Percentiles rank a stretch among this genome's conserved stretches.
phyloP scores from a whole-genome alignment of 768 basidiomycete genomes.

The Chalciporus pseudorubinellus region DNA sequence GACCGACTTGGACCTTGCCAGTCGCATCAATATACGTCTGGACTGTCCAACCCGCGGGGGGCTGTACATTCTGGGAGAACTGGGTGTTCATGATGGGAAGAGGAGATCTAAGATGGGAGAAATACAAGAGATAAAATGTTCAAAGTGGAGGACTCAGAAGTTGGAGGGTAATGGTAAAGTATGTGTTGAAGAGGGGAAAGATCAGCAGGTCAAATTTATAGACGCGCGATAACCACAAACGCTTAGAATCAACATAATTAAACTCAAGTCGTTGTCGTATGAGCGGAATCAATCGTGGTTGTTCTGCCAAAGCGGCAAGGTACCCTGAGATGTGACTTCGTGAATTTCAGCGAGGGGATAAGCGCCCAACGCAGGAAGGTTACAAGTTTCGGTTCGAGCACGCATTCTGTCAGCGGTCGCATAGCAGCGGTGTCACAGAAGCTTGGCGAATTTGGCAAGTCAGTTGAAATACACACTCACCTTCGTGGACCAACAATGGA shows the following conservation, averaged over 20 bases:
- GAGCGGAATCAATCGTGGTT: background rate
- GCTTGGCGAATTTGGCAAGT: background rate
- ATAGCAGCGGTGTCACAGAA: conserved; percentile 1
- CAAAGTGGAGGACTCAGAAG: background rate
- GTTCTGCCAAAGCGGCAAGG: background rate
- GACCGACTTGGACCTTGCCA: background rate
- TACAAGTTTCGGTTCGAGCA: background rate
- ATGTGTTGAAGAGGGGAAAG: background rate
- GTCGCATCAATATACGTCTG: background rate
- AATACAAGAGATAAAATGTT: background rate
- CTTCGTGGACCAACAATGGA: conserved; percentile 6
- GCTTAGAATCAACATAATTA: conserved; percentile 1
- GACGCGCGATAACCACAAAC: background rate
- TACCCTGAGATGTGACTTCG: background rate
- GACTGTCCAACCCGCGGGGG: background rate
- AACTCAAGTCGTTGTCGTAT: background rate
- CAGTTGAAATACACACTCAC: conserved; percentile 1
- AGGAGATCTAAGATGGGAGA: background rate
- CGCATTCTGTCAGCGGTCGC: background rate
- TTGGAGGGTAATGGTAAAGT: background rate
- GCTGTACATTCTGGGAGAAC: background rate
- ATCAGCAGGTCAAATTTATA: background rate
- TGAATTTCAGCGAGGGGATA: background rate
- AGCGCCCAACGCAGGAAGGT: background rate
- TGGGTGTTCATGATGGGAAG: background rate